These are phyloP conservation scores for Butyriboletus appendiculatus DNA, from an alignment of 1,284 basidiomycete genomes.

Conservation along the genomic window DNA sequence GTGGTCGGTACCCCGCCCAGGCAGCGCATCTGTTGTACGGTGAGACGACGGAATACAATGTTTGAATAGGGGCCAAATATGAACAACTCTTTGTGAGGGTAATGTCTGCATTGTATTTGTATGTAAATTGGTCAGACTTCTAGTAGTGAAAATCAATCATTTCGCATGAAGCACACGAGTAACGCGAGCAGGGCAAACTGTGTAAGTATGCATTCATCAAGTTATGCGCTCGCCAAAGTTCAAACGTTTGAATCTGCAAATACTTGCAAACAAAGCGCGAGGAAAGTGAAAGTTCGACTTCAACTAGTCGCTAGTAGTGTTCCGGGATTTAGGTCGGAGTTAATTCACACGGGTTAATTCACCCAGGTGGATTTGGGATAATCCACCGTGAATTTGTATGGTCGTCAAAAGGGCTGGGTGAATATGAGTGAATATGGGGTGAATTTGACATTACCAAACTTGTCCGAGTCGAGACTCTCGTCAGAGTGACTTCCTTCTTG, in stretches of 20 bases:
- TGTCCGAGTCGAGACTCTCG: neutral
- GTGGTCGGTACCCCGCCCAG: conserved; percentile 21
- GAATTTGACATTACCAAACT: neutral
- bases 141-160: no score
- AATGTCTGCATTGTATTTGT: neutral
- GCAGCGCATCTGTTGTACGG: conserved; percentile 3
- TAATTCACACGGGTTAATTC: no score
- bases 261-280: no score
- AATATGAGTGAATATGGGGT: neutral
- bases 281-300: neutral
- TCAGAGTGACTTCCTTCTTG: neutral
- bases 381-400: neutral
- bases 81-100: neutral
- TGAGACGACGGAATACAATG: conserved; percentile 18
- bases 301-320: no score
- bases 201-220: no score
- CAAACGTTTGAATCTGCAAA: no score
- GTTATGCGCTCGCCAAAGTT: no score
- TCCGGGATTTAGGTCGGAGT: no score
- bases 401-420: neutral
- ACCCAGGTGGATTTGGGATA: no score
- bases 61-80: neutral
- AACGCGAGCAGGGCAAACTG: no score
- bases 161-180: no score
- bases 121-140: no score